phyloP scores from a whole-genome alignment of 176 grass and related monocot genomes.

The Triticum timopheevii region DNA sequence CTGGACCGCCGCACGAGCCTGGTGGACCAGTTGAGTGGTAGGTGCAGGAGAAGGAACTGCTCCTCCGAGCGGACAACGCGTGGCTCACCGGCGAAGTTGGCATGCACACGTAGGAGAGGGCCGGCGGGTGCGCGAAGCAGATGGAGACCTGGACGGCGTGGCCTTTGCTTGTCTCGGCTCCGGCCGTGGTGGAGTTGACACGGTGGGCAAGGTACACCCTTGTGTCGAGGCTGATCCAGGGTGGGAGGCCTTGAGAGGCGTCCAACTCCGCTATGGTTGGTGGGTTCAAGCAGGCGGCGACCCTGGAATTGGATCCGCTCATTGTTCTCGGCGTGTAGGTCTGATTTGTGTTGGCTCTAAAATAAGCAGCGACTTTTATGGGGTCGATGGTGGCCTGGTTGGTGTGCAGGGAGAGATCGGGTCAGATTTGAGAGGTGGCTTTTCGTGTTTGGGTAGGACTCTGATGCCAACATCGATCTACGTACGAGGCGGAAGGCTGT shows the following conservation, averaged over 20 bases:
- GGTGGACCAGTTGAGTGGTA: not conserved
- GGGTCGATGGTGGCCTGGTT: too few species aligned
- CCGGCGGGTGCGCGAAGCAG: not conserved
- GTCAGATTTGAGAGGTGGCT: not conserved
- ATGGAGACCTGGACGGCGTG: not conserved
- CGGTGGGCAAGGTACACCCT: not conserved
- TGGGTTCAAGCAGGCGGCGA: too few species aligned
- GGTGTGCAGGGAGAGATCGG: too few species aligned
- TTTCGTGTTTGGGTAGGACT: too few species aligned
- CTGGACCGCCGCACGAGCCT: not conserved
- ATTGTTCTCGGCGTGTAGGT: too few species aligned
- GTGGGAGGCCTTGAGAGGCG: not conserved
- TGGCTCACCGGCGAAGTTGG: not conserved
- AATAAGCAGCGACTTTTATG: too few species aligned
- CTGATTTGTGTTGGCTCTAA: too few species aligned
- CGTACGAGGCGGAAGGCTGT: too few species aligned
- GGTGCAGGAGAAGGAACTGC: not conserved
- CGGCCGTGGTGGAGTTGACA: not conserved
- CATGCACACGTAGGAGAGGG: not conserved
- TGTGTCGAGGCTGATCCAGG: not conserved
- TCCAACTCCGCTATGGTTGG: too few species aligned
- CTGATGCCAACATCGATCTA: too few species aligned
- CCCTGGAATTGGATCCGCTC: too few species aligned
- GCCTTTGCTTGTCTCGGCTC: not conserved
- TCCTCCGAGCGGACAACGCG: not conserved